A percentile compares a stretch with the other conserved stretches of the same genome.
Conservation (phyloP, 2,329 filamentous ascomycete species). For the Colletotrichum magnum region DNA sequence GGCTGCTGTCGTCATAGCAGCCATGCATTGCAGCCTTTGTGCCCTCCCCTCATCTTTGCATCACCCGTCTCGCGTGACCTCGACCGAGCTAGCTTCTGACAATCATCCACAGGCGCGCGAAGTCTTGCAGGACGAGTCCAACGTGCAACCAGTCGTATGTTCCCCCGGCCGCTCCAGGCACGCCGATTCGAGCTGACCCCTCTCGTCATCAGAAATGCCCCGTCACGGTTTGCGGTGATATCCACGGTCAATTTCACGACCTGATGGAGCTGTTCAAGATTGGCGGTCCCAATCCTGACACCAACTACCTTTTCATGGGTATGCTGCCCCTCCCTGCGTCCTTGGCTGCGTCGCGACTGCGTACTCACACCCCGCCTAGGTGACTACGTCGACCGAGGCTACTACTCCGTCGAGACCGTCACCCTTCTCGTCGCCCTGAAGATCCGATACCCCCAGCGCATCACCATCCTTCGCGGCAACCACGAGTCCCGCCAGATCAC, state of each 20-base stretch:
- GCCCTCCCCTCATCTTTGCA: slow-evolving; percentile 37
- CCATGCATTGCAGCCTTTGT: slow-evolving; percentile 24
- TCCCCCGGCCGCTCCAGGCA: slow-evolving; percentile 32
- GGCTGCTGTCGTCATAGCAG: slow-evolving; percentile 17
- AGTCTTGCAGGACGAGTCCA: slow-evolving; percentile 96
- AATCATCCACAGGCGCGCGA: slow-evolving; percentile 80
- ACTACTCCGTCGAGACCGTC: slow-evolving; percentile 99
- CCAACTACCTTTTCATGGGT: slow-evolving; percentile 99
- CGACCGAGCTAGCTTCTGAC: slow-evolving; percentile 50
- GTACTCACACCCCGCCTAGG: slow-evolving; percentile 64
- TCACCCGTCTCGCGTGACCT: slow-evolving; percentile 50
- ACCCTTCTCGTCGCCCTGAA: slow-evolving; percentile 96
- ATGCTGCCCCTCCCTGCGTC: slow-evolving; percentile 50
- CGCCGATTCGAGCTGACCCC: slow-evolving; percentile 47
- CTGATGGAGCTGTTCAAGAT: slow-evolving; percentile 99
- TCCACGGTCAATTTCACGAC: slow-evolving; percentile 99
- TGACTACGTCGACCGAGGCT: slow-evolving; percentile 98
- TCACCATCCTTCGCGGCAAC: slow-evolving; percentile 98
- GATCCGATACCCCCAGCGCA: slow-evolving; percentile 97
- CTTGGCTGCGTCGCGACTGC: slow-evolving; percentile 18
- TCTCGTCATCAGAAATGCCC: slow-evolving; percentile 84
- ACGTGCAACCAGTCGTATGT: slow-evolving; percentile 96
- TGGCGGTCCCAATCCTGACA: slow-evolving; percentile 96
- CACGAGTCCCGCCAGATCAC: slow-evolving; percentile 99
- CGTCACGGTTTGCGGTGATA: slow-evolving; percentile 98